phyloP scores from a whole-genome alignment of 2,329 filamentous ascomycete genomes.

The Thelonectria blattea region DNA sequence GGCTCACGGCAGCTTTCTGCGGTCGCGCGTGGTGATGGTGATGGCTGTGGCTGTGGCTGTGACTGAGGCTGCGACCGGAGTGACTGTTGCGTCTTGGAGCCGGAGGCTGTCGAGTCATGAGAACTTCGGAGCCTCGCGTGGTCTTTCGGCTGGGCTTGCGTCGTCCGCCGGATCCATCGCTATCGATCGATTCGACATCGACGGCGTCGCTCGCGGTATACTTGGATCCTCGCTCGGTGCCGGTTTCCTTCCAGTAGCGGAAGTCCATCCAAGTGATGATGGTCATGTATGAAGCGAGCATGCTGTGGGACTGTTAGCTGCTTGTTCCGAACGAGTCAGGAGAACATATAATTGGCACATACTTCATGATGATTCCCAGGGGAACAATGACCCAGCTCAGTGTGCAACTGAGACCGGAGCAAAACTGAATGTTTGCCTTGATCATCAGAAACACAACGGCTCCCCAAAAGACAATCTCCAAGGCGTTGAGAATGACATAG shows the following conservation, averaged over 20 bases:
- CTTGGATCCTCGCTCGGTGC: slow-evolving; percentile 1
- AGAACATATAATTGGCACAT: not conserved
- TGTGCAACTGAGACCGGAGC: slow-evolving; percentile 14
- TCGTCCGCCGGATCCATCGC: not conserved
- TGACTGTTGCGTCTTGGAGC: not conserved
- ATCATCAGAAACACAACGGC: slow-evolving; percentile 22
- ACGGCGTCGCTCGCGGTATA: not conserved
- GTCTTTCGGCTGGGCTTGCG: not conserved
- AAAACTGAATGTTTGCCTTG: slow-evolving; percentile 15
- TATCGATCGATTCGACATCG: slow-evolving; percentile 7
- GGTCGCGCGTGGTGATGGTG: not conserved
- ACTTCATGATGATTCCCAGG: slow-evolving; percentile 2
- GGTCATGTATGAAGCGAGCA: slow-evolving; percentile 6
- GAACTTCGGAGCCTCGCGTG: not conserved
- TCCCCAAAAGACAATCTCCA: slow-evolving; percentile 53
- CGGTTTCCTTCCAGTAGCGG: slow-evolving; percentile 5
- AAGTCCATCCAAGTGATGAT: slow-evolving; percentile 5
- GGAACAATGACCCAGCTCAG: slow-evolving; percentile 20
- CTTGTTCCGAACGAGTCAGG: not conserved
- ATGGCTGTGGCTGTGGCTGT: no score
- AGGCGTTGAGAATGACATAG: slow-evolving; percentile 47
- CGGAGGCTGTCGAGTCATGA: not conserved
- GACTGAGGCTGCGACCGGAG: no score
- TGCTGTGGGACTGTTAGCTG: not conserved
- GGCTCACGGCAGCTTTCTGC: not conserved